These are phyloP conservation scores for Geotrichum klebahnii DNA, from an alignment of 1,139 yeast genomes.

Conservation along the genomic window DNA sequence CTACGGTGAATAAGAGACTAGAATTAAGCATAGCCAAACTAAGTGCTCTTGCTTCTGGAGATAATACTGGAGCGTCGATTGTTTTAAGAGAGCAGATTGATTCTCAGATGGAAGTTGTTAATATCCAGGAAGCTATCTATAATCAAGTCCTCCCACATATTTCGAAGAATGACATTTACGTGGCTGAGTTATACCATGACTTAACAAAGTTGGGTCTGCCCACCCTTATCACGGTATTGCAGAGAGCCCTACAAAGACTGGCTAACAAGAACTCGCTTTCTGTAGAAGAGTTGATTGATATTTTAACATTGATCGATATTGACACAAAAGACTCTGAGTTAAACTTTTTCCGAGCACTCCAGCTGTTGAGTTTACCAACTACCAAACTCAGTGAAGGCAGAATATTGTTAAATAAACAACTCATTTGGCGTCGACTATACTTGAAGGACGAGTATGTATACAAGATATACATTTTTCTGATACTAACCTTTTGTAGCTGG, in stretches of 20 bases:
- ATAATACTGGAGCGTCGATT: conserved; percentile 31
- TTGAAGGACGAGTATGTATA: conserved; percentile 46
- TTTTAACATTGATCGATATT: conserved; percentile 51
- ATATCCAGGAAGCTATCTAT: conserved; percentile 24
- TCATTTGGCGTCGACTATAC: conserved; percentile 63
- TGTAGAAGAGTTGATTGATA: conserved; percentile 50
- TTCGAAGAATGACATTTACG: conserved; percentile 4
- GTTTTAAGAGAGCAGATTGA: conserved; percentile 20
- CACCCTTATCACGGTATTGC: conserved; percentile 25
- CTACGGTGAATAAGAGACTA: conserved; percentile 49
- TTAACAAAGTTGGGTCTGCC: conserved; percentile 19
- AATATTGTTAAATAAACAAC: conserved; percentile 35
- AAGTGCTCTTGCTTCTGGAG: conserved; percentile 38
- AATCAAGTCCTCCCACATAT: conserved; percentile 10
- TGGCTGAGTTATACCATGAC: conserved; percentile 13
- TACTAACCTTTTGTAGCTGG: conserved; percentile 41
- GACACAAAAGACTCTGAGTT: conserved; percentile 32
- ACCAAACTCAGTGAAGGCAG: conserved; percentile 36
- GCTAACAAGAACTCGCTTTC: conserved; percentile 44
- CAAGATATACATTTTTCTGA: not conserved
- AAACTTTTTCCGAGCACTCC: conserved; percentile 45
- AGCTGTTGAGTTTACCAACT: conserved; percentile 38
- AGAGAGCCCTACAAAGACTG: conserved; percentile 41
- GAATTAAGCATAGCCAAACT: conserved; percentile 72
- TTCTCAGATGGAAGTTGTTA: conserved; percentile 22